phyloP scores from a whole-genome alignment of 345 rosid species.

The Litchi chinensis region DNA sequence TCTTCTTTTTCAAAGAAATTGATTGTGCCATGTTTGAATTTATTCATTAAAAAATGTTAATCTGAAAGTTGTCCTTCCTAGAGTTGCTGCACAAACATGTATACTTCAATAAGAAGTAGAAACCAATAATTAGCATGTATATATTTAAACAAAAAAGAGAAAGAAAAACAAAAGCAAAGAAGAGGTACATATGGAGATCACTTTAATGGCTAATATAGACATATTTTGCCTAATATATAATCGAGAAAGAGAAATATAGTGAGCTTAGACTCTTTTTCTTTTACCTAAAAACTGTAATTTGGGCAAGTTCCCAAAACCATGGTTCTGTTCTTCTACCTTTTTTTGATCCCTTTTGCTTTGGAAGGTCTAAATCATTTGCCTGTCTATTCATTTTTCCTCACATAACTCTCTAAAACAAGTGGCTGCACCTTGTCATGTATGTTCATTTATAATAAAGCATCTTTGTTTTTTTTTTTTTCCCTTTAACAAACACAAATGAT shows the following conservation, averaged over 20 bases:
- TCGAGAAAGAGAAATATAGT: conserved; percentile 1
- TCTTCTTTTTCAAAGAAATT: neutral
- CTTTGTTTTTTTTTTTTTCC: conserved; percentile 29
- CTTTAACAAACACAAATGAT: conserved; percentile 30
- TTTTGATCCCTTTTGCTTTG: conserved; percentile 28
- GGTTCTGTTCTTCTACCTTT: neutral
- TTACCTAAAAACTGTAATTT: conserved; percentile 13
- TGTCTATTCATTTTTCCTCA: conserved; percentile 36
- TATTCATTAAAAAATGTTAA: neutral
- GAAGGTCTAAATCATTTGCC: conserved; percentile 49
- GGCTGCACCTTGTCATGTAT: conserved; percentile 18
- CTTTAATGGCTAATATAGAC: neutral
- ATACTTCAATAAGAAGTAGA: neutral
- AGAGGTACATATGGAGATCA: too few relatives aligned
- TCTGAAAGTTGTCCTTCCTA: neutral
- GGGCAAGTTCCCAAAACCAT: conserved; percentile 21
- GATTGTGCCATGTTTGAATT: neutral
- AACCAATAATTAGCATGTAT: neutral
- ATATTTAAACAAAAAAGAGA: neutral
- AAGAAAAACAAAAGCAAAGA: neutral
- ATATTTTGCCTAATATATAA: neutral
- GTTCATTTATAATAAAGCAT: conserved; percentile 38
- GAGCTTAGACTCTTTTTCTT: neutral
- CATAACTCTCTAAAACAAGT: conserved; percentile 21
- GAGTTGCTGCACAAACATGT: neutral